A percentile compares a stretch with the other conserved stretches of the same genome.
Conservation (phyloP, 306 rosid genomes). For the Lathyrus oleraceus region DNA sequence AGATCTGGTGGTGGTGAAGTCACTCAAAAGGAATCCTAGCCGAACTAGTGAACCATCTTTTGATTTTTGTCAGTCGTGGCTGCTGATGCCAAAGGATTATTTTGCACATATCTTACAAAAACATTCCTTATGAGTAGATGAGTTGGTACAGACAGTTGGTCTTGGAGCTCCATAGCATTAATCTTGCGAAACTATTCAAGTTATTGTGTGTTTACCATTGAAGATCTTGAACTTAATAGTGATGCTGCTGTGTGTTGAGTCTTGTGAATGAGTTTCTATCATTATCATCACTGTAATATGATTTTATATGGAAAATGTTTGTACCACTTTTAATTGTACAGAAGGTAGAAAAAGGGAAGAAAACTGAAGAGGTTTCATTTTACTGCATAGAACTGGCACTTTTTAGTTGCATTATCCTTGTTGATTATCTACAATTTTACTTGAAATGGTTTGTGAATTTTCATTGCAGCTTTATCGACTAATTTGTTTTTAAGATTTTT, state of each 20-base stretch:
- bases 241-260: conserved; percentile 34
- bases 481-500: not conserved
- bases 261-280: conserved; percentile 26
- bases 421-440: not conserved
- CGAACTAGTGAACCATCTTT: not conserved
- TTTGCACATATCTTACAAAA: conserved; percentile 27
- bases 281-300: conserved; percentile 21
- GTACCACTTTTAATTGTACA: conserved; percentile 37
- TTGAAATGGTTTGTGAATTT: not conserved
- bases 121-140: conserved; percentile 24
- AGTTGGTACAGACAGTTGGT: conserved; percentile 26
- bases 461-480: not conserved
- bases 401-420: conserved; percentile 15
- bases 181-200: conserved; percentile 22
- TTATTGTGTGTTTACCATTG: conserved; percentile 40
- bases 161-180: conserved; percentile 1
- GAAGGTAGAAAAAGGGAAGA: not conserved
- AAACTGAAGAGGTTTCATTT: conserved; percentile 11
- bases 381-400: conserved; percentile 7
- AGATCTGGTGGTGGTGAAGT: conserved; percentile 55
- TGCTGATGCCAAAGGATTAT: conserved; percentile 36
- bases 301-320: conserved; percentile 31
- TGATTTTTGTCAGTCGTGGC: conserved; percentile 34
- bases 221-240: conserved; percentile 24
- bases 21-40: conserved; percentile 59